Evolutionary conservation across 768 basidiomycete species (phyloP).

Genomic region (Coprinopsis sp.): DNA sequence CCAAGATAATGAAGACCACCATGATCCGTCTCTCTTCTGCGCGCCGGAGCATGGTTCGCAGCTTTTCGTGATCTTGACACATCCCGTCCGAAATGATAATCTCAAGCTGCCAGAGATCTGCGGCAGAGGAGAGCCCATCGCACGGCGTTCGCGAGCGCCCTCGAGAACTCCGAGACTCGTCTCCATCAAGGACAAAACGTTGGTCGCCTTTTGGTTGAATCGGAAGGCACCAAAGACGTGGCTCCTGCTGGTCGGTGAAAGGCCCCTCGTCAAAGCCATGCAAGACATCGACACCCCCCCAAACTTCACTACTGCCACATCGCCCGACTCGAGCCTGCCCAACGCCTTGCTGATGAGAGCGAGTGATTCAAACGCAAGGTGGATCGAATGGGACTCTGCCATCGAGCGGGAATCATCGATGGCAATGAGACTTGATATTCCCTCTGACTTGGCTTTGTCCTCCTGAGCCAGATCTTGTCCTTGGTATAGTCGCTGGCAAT

Average conservation of each 20-base stretch:
- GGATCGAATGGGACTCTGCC: conserved; percentile 88
- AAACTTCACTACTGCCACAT: conserved; percentile 87
- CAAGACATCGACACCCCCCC: conserved; percentile 84
- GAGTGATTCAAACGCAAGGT: conserved; percentile 91
- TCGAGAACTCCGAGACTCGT: conserved; percentile 71
- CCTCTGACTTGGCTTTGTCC: conserved; percentile 88
- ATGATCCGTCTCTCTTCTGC: conserved; percentile 89
- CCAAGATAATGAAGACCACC: conserved; percentile 94
- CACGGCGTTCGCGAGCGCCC: conserved; percentile 65
- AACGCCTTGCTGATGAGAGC: conserved; percentile 89
- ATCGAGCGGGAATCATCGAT: conserved; percentile 97
- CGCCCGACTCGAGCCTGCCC: conserved; percentile 90
- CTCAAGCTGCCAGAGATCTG: conserved; percentile 94
- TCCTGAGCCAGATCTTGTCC: conserved; percentile 97
- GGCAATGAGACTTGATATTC: conserved; percentile 95
- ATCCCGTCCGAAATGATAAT: conserved; percentile 99
- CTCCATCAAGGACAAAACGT: conserved; percentile 80
- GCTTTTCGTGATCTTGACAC: conserved; percentile 88
- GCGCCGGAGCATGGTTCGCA: conserved; percentile 73
- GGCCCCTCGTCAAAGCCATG: conserved; percentile 83
- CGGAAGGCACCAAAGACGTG: conserved; percentile 77
- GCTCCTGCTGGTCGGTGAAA: conserved; percentile 76
- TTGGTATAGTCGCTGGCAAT: conserved; percentile 99
- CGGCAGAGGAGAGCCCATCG: conserved; percentile 54
- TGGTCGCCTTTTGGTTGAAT: conserved; percentile 87